Conservation (phyloP, 2,329 filamentous ascomycete species). For the Trichoderma harzianum region DNA sequence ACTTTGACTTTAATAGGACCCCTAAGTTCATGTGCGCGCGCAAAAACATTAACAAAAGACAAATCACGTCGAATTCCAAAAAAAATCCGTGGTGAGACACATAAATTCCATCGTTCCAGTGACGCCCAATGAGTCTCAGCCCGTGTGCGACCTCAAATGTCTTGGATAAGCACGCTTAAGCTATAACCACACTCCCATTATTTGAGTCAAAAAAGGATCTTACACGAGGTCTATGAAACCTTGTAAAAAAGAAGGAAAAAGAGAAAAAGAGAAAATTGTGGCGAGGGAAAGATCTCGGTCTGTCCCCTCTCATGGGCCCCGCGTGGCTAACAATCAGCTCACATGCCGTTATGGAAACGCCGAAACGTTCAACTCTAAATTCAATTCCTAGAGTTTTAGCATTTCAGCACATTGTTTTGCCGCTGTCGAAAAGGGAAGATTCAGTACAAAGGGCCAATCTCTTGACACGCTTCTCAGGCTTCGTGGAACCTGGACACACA, state of each 20-base stretch:
- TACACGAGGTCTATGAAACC: neutral
- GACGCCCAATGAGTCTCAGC: neutral
- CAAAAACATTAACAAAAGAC: neutral
- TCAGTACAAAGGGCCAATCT: neutral
- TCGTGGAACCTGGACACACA: neutral
- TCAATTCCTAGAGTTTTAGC: neutral
- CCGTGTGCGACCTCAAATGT: neutral
- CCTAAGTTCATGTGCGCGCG: neutral
- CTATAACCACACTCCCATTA: neutral
- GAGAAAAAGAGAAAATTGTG: neutral
- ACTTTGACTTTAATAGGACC: neutral
- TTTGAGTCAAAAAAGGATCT: neutral
- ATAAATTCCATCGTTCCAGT: neutral
- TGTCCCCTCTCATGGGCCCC: neutral
- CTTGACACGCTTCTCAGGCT: neutral
- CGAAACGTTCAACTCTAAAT: neutral
- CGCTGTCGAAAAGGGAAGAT: neutral
- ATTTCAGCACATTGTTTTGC: neutral
- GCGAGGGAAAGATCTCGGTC: neutral
- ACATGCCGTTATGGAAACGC: neutral
- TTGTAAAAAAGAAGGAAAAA: neutral
- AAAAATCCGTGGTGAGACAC: neutral
- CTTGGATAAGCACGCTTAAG: neutral
- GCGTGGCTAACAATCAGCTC: neutral
- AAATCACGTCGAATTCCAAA: neutral